phyloP scores from a whole-genome alignment of 2,329 filamentous ascomycete species.

The Monosporascus sp. region DNA sequence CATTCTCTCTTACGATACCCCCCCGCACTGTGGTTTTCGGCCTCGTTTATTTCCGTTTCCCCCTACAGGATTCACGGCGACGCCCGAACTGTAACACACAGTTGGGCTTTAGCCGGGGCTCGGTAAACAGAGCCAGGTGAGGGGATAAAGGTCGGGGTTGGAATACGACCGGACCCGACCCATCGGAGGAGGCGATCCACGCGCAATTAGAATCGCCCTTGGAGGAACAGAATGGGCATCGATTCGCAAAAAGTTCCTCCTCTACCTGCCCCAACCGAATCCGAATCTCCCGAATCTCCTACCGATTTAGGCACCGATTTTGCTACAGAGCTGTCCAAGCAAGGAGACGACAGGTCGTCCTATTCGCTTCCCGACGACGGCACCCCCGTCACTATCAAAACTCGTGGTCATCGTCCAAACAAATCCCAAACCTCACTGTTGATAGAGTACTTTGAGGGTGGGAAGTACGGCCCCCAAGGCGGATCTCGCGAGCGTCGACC shows the following conservation, averaged over 20 bases:
- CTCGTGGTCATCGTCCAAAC: constrained; percentile 54
- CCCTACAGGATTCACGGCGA: neutral
- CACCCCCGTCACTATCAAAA: constrained; percentile 87
- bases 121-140: neutral
- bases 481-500: constrained; percentile 61
- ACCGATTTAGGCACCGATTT: constrained; percentile 52
- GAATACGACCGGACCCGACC: neutral
- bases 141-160: neutral
- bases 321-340: constrained; percentile 61
- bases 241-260: constrained; percentile 56
- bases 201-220: neutral
- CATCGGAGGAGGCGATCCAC: neutral
- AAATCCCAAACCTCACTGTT: constrained; percentile 83
- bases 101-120: neutral
- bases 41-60: neutral
- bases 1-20: neutral
- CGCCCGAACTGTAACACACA: neutral
- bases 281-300: constrained; percentile 48
- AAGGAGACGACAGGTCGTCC: constrained; percentile 65
- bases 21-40: neutral
- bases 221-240: constrained; percentile 45
- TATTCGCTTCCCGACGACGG: constrained; percentile 83
- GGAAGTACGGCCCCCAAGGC: constrained; percentile 52
- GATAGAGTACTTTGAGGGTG: constrained; percentile 91
- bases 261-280: constrained; percentile 74